Percentiles rank a stretch among this genome's conserved stretches.
phyloP scores from a whole-genome alignment of 2,329 filamentous ascomycete species.

The Dendrostoma leiphaemia region DNA sequence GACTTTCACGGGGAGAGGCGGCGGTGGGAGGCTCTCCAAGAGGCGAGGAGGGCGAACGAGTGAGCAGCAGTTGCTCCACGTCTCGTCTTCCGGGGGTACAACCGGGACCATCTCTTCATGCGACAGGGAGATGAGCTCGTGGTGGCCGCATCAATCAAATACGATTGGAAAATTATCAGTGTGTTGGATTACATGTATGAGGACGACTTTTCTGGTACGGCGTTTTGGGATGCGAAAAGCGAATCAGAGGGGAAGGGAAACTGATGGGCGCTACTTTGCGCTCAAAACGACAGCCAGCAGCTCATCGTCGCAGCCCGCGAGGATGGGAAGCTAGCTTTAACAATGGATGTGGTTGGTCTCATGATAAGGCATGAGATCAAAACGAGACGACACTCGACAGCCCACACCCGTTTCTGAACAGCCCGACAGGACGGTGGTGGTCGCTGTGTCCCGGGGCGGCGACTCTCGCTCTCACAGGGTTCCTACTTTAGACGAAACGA shows the following conservation, averaged over 20 bases:
- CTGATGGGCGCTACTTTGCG: neutral
- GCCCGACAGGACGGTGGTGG: neutral
- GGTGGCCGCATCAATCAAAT: neutral
- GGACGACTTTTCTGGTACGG: neutral
- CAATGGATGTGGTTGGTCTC: neutral
- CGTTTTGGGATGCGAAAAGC: neutral
- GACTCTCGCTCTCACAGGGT: neutral
- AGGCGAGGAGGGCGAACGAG: conserved; percentile 3
- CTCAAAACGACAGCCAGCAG: neutral
- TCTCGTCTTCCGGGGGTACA: no score
- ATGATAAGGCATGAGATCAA: neutral
- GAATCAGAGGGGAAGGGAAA: neutral
- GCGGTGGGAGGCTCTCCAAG: conserved; percentile 13
- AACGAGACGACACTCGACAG: neutral
- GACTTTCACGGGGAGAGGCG: conserved; percentile 39
- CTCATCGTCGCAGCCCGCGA: neutral
- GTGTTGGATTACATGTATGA: neutral
- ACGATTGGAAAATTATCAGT: neutral
- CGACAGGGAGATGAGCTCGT: no score
- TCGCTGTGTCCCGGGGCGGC: neutral
- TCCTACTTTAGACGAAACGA: neutral
- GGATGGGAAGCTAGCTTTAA: neutral
- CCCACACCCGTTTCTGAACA: neutral
- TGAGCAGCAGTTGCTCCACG: no score
- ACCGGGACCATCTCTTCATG: no score